Base-by-base conservation (phyloP, 768 basidiomycete species). In the Leccinellum albellum region DNA sequence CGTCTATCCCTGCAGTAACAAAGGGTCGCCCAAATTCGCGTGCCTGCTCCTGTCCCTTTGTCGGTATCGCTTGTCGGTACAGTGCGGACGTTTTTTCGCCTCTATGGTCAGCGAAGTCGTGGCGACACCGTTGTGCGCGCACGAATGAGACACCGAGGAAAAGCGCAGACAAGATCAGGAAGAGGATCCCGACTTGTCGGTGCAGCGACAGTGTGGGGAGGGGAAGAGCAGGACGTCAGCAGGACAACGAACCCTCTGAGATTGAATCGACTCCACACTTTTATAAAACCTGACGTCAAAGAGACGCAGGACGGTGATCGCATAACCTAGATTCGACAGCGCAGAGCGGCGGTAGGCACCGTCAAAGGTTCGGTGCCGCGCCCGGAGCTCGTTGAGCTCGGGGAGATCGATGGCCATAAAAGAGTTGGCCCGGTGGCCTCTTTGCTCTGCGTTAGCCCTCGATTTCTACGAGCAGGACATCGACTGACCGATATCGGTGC, bases 331-430 rank as follows among this genome's bases (percentile, higher is more conserved):
- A 55, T 84, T 83, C 14, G 84, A 83, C 9, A 94, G 76, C 0
- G 90, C 90, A 0, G 85, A 88, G 26, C 91, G 83, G 37, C 79
- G 79, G 71, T 93, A 93, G 14, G 91, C 89, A 15, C 89, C 91
- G 52, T 92, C 82, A 66, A 91, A 92, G 0, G 91, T 94, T 42
- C 91, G 79, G 61, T 89, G 85, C 28, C 90, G 79, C 1, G 91
- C 91, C 14, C 91, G 80, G 17, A 94, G 71, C 67, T 94, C 91
- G 23, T 83, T 83, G 52, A 87, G 80, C 66, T 87, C 84, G 51
- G 76, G 78, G 31, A 84, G 57, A 61, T 87, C 85, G 17, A 74
- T 63, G 1, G 84, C 73, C 8, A 75, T 64, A 61, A 84, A 86
- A 1, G 84, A 86, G 48, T 78, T 57, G 13, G 75, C 71, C 31